Evolutionary conservation across 345 rosid species (phyloP).

Genomic region (Schrenkiella parvula): DNA sequence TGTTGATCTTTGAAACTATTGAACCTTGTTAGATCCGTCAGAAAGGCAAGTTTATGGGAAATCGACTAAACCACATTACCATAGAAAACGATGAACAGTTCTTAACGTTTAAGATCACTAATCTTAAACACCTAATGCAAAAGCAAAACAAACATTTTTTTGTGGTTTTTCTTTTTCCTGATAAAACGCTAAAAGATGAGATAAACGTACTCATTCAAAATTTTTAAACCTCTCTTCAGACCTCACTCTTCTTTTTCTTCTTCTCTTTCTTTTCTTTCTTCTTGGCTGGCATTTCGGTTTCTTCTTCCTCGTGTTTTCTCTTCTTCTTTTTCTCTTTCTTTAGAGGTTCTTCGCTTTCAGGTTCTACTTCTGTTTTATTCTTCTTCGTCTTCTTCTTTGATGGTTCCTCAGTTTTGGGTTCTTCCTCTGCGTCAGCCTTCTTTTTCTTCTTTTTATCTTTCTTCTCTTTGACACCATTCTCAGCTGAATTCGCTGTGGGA

Average conservation of each 20-base stretch:
- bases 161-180: background rate
- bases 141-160: background rate
- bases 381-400: constrained; percentile 42
- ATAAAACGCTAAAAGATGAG: background rate
- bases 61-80: background rate
- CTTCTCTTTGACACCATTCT: background rate
- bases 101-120: background rate
- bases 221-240: background rate
- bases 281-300: constrained; percentile 23
- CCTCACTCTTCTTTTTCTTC: constrained; percentile 25
- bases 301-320: constrained; percentile 24
- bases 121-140: background rate
- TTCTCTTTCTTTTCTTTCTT: constrained; percentile 59
- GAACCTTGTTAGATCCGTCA: background rate
- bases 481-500: background rate
- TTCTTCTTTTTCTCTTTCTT: constrained; percentile 40
- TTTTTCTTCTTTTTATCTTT: constrained; percentile 2
- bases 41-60: background rate
- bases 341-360: constrained; percentile 5
- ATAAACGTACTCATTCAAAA: background rate
- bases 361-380: constrained; percentile 38
- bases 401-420: background rate
- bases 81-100: background rate
- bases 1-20: too few relatives aligned
- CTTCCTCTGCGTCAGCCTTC: constrained; percentile 21